These are phyloP conservation scores for Aspergillus pseudoglaucus DNA, from an alignment of 2,329 filamentous ascomycete genomes.

Conservation along the genomic window DNA sequence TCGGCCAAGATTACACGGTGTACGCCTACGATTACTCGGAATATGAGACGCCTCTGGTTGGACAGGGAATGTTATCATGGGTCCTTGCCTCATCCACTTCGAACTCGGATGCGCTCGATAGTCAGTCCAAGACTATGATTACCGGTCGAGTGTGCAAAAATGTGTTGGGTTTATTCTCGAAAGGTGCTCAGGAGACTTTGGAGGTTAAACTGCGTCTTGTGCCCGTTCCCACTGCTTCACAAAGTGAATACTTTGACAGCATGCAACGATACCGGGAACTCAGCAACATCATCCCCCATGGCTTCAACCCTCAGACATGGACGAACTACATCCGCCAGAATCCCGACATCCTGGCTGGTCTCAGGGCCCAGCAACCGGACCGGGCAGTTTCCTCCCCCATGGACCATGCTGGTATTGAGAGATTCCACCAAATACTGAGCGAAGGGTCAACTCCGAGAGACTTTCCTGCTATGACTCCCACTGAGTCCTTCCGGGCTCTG, in stretches of 20 bases:
- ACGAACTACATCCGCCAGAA: constrained; percentile 68
- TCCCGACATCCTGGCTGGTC: constrained; percentile 38
- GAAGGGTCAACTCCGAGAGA: constrained; percentile 40
- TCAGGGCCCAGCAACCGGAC: constrained; percentile 19
- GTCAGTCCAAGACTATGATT: constrained; percentile 61
- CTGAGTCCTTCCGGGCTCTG: constrained; percentile 28
- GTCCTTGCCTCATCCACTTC: constrained; percentile 59
- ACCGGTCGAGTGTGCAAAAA: constrained; percentile 89
- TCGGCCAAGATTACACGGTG: constrained; percentile 82
- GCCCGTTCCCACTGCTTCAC: constrained; percentile 60
- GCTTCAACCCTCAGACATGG: constrained; percentile 71
- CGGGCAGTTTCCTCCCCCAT: constrained; percentile 25
- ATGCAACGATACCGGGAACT: constrained; percentile 56
- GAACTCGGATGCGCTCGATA: constrained; percentile 48
- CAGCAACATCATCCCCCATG: constrained; percentile 52
- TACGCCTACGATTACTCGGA: constrained; percentile 97
- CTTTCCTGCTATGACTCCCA: constrained; percentile 23
- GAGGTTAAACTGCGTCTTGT: constrained; percentile 89
- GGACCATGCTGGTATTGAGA: constrained; percentile 38
- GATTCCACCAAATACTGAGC: constrained; percentile 39
- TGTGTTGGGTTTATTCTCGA: constrained; percentile 73
- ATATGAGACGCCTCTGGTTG: constrained; percentile 84
- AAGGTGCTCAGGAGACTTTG: constrained; percentile 73
- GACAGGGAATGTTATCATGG: constrained; percentile 91
- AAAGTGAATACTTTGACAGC: constrained; percentile 55